Percentiles rank a stretch among this genome's conserved stretches.
Conservation (phyloP, 1,139 yeast species). For the Kluyveromyces sp. region DNA sequence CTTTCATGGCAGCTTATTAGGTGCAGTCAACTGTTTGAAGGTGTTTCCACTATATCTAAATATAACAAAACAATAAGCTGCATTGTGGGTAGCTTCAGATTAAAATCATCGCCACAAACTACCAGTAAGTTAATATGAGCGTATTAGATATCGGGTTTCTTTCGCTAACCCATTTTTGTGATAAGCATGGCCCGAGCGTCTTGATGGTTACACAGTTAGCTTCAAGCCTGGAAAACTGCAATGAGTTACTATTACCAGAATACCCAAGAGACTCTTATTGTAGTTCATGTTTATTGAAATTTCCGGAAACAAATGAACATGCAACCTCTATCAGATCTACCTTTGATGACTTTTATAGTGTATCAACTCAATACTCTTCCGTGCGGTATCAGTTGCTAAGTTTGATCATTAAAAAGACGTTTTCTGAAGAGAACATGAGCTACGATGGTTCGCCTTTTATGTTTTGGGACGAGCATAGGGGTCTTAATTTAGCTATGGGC, state of each 20-base stretch:
- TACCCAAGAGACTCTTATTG: constrained; percentile 43
- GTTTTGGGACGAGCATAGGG: constrained; percentile 62
- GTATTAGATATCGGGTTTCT: constrained; percentile 25
- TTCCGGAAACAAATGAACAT: constrained; percentile 33
- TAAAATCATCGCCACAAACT: not conserved
- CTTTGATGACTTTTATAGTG: constrained; percentile 20
- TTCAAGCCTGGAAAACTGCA: constrained; percentile 16
- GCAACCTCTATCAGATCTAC: constrained; percentile 19
- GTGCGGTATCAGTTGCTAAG: constrained; percentile 30
- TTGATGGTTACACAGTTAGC: constrained; percentile 60
- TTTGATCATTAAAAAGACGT: constrained; percentile 48
- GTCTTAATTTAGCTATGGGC: constrained; percentile 57
- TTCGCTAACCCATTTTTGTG: constrained; percentile 76
- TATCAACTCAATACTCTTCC: constrained; percentile 61
- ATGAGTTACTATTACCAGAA: constrained; percentile 26
- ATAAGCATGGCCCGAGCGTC: constrained; percentile 75
- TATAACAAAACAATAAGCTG: too few relatives aligned
- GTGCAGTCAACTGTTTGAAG: too few relatives aligned
- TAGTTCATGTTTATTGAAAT: constrained; percentile 46
- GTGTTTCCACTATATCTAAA: too few relatives aligned
- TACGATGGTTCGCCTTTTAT: constrained; percentile 62
- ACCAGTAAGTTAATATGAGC: constrained; percentile 8
- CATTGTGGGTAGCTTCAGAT: too few relatives aligned
- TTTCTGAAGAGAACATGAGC: constrained; percentile 66
- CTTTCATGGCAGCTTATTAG: too few relatives aligned